Percentiles rank a stretch among this genome's conserved stretches.
phyloP scores from a whole-genome alignment of 2,329 filamentous ascomycete genomes.

The Sarocladium strictum region DNA sequence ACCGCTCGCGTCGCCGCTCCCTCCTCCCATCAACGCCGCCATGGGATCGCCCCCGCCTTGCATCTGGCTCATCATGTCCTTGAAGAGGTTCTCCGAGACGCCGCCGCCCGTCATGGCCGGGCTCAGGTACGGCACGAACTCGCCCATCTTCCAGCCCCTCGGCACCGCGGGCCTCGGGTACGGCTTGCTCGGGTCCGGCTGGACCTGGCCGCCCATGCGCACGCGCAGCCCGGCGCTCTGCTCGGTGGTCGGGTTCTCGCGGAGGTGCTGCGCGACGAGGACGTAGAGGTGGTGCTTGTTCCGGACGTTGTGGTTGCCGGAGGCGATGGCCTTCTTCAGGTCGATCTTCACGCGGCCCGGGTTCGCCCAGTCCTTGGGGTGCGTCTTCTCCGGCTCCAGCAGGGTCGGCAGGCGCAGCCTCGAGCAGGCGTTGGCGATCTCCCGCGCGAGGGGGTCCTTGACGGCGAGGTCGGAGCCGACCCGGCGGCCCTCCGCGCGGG shows the following conservation, averaged over 20 bases:
- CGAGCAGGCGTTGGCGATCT: slow-evolving; percentile 82
- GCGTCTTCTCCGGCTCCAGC: slow-evolving; percentile 85
- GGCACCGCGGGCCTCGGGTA: slow-evolving; percentile 71
- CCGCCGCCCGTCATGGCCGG: slow-evolving; percentile 88
- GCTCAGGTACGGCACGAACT: slow-evolving; percentile 79
- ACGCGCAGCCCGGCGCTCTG: slow-evolving; percentile 62
- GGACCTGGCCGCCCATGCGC: slow-evolving; percentile 65
- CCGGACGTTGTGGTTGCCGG: slow-evolving; percentile 41
- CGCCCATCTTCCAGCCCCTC: slow-evolving; percentile 84
- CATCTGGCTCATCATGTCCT: slow-evolving; percentile 98
- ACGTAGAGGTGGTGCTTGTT: slow-evolving; percentile 84
- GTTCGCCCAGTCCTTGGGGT: slow-evolving; percentile 97
- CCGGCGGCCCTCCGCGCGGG: slow-evolving; percentile 73
- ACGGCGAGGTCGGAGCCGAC: slow-evolving; percentile 70
- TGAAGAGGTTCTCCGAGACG: slow-evolving; percentile 88
- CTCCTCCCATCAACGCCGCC: slow-evolving; percentile 35
- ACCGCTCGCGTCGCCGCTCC: slow-evolving; percentile 13
- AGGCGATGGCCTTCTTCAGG: slow-evolving; percentile 45
- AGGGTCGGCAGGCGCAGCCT: slow-evolving; percentile 65
- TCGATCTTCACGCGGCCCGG: slow-evolving; percentile 81
- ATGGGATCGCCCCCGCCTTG: slow-evolving; percentile 42
- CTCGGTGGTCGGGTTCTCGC: slow-evolving; percentile 70
- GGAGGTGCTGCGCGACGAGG: slow-evolving; percentile 71
- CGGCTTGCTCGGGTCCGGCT: slow-evolving; percentile 55
- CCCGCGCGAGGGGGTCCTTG: slow-evolving; percentile 76